These are phyloP conservation scores for Stromatinia cepivora DNA, from an alignment of 2,329 filamentous ascomycete genomes.

Conservation along the genomic window DNA sequence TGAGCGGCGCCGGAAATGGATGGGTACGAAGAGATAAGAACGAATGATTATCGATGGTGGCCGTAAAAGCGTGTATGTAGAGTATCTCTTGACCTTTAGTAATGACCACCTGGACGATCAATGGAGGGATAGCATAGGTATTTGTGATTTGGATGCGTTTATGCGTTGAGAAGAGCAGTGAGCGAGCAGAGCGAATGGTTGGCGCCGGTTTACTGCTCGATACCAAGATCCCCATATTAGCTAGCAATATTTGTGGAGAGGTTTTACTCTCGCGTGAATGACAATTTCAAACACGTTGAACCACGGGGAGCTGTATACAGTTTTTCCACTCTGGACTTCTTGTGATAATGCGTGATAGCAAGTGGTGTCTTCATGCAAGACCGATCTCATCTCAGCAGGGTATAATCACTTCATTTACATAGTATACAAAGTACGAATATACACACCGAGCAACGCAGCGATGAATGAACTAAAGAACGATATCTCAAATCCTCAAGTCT, in stretches of 20 bases:
- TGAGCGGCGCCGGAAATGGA: background rate
- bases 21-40: background rate
- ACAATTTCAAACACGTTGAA: conserved; percentile 1
- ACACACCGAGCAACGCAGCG: too few relatives aligned
- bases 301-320: background rate
- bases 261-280: background rate
- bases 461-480: too few relatives aligned
- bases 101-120: background rate
- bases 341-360: background rate
- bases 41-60: background rate
- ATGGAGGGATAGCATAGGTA: background rate
- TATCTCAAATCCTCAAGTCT: too few relatives aligned
- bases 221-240: conserved; percentile 13
- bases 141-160: conserved; percentile 10
- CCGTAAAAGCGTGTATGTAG: conserved; percentile 3
- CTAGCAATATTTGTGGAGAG: conserved; percentile 6
- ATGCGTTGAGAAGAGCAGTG: background rate
- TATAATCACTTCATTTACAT: too few relatives aligned
- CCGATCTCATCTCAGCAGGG: too few relatives aligned
- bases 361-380: background rate
- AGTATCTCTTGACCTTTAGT: background rate
- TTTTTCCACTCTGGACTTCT: background rate
- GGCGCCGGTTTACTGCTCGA: background rate
- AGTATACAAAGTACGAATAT: too few relatives aligned
- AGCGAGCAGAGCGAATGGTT: conserved; percentile 1